Conservation (phyloP, 2,329 filamentous ascomycete species). For the Apiospora phragmitis region DNA sequence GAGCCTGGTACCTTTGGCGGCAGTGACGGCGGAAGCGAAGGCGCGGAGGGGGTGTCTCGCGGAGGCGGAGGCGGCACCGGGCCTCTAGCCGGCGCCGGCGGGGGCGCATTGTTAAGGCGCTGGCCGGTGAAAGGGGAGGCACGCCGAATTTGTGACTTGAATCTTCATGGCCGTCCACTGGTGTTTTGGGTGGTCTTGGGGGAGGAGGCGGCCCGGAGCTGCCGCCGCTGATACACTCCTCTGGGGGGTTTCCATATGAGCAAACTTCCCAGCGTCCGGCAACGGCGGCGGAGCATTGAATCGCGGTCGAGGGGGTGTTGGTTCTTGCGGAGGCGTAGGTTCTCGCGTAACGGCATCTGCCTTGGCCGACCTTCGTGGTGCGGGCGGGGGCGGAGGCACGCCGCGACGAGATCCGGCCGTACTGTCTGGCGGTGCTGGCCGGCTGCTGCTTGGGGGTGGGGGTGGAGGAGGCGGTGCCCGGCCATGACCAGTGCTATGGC, state of each 20-base stretch:
- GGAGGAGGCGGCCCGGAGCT: conserved; percentile 66
- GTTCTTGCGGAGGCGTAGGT: conserved; percentile 66
- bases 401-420: conserved; percentile 39
- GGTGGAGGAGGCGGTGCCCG: conserved; percentile 28
- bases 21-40: conserved; percentile 42
- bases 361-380: conserved; percentile 60
- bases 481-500: conserved; percentile 17
- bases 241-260: conserved; percentile 53
- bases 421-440: conserved; percentile 30
- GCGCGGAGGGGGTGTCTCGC: conserved; percentile 40
- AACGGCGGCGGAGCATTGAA: conserved; percentile 88
- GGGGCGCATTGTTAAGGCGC: conserved; percentile 59
- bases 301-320: conserved; percentile 67
- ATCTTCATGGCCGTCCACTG: conserved; percentile 61
- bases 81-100: conserved; percentile 72
- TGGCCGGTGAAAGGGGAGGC: conserved; percentile 78
- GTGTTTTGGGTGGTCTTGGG: conserved; percentile 68
- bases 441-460: conserved; percentile 17
- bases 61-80: conserved; percentile 73
- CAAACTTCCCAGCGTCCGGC: conserved; percentile 86
- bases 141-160: conserved; percentile 66
- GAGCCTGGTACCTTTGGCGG: conserved; percentile 49
- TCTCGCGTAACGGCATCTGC: conserved; percentile 44
- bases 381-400: conserved; percentile 56
- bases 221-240: conserved; percentile 46